These are phyloP conservation scores for Rachicladosporium sp. DNA, from an alignment of 2,329 filamentous ascomycete species.

Conservation along the genomic window DNA sequence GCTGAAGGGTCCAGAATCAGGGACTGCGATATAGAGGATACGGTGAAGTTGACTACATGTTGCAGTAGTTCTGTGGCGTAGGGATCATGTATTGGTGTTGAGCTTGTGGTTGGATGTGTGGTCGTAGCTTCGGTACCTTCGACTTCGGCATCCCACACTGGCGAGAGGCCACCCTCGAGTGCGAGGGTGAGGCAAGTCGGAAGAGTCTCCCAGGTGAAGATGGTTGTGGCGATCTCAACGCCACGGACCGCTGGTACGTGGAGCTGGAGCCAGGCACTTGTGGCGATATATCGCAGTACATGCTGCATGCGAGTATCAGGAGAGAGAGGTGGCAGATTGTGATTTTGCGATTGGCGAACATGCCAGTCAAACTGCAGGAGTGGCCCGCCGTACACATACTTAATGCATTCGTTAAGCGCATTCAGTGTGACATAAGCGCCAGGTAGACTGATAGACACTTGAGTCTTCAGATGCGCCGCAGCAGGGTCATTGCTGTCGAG, in stretches of 20 bases:
- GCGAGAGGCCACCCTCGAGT: conserved; percentile 34
- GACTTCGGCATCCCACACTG: conserved; percentile 23
- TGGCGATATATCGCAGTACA: conserved; percentile 53
- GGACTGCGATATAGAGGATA: conserved; percentile 45
- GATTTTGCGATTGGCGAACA: conserved; percentile 5
- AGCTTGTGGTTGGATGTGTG: conserved; percentile 28
- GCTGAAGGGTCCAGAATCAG: conserved; percentile 47
- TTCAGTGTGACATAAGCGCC: conserved; percentile 12
- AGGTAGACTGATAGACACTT: conserved; percentile 7
- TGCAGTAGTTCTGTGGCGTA: conserved; percentile 42
- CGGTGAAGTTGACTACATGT: conserved; percentile 38
- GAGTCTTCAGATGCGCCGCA: conserved; percentile 7
- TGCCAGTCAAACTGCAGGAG: conserved; percentile 14
- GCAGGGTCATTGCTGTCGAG: conserved; percentile 5
- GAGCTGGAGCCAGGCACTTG: conserved; percentile 41
- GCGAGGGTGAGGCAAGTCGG: conserved; percentile 50
- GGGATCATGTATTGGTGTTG: conserved; percentile 36
- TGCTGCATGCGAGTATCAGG: conserved; percentile 15
- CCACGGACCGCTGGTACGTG: conserved; percentile 30
- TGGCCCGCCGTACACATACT: conserved; percentile 22
- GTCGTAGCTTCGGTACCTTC: conserved; percentile 24
- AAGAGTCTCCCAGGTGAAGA: conserved; percentile 51
- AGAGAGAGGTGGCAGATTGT: conserved; percentile 2
- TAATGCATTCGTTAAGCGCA: conserved; percentile 18
- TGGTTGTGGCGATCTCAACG: conserved; percentile 45